phyloP scores from a whole-genome alignment of 345 rosid species.

The Hypericum perforatum region DNA sequence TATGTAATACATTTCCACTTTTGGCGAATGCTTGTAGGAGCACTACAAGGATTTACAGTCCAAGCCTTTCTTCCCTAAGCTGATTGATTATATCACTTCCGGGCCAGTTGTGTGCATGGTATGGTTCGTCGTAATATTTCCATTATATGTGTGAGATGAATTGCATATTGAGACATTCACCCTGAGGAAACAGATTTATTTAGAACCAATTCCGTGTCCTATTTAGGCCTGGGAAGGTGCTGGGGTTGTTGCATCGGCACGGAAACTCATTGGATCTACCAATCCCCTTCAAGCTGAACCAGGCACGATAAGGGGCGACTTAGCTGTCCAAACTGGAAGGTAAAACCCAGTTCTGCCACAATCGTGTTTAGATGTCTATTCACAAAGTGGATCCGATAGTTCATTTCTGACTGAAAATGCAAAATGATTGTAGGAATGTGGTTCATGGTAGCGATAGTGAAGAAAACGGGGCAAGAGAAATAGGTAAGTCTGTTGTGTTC shows the following conservation, averaged over 20 bases:
- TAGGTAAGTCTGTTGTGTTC: conserved; percentile 36
- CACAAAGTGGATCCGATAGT: neutral
- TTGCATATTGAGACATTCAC: neutral
- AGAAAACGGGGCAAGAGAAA: conserved; percentile 87
- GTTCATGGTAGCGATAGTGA: conserved; percentile 98
- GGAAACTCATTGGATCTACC: conserved; percentile 84
- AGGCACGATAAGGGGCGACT: conserved; percentile 92
- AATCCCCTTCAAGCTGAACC: conserved; percentile 98
- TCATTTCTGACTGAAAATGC: conserved; percentile 8
- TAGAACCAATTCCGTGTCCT: conserved; percentile 9
- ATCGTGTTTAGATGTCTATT: neutral
- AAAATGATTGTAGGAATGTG: conserved; percentile 56
- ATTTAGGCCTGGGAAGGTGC: conserved; percentile 92
- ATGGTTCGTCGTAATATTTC: conserved; percentile 11
- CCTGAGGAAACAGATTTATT: neutral
- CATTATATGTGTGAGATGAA: neutral
- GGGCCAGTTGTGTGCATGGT: conserved; percentile 98
- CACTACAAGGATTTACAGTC: conserved; percentile 87
- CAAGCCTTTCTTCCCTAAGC: conserved; percentile 73
- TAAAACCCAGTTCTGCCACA: conserved; percentile 19
- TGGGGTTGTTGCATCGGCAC: conserved; percentile 90
- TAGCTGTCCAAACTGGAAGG: conserved; percentile 99
- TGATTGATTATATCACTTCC: conserved; percentile 78
- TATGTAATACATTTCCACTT: neutral
- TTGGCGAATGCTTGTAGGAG: conserved; percentile 35